A percentile compares a stretch with the other conserved stretches of the same genome.
Conservation (phyloP, 2,329 filamentous ascomycete genomes). For the Trichocomaceae sp. region DNA sequence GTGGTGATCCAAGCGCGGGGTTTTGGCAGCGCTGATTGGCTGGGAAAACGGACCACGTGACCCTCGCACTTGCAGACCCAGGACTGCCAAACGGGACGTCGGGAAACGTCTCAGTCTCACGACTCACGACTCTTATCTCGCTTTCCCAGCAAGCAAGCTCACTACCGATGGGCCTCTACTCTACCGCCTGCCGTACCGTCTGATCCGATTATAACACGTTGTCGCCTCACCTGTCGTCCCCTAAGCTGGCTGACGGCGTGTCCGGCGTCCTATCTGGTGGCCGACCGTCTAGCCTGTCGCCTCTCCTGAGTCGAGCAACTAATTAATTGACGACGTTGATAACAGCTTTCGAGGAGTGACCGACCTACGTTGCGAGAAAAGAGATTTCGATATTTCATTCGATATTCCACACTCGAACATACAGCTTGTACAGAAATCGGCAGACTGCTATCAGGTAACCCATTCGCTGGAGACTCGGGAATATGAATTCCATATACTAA, state of each 20-base stretch:
- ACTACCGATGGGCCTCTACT: slow-evolving; percentile 8
- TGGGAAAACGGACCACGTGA: not conserved
- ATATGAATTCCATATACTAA: slow-evolving; percentile 1
- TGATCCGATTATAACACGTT: not conserved
- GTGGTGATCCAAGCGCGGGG: not conserved
- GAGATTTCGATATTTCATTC: not conserved
- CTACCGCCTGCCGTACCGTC: slow-evolving; percentile 2
- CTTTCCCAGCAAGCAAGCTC: slow-evolving; percentile 3
- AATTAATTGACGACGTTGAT: not conserved
- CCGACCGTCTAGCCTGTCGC: slow-evolving; percentile 14
- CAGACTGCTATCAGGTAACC: slow-evolving; percentile 1
- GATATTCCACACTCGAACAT: not conserved
- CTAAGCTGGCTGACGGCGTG: slow-evolving; percentile 13
- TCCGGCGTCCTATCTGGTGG: slow-evolving; percentile 12
- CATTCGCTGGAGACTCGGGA: not conserved
- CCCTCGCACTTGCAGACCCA: not conserved
- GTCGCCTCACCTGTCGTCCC: not conserved
- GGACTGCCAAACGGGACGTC: too few relatives aligned
- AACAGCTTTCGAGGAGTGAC: not conserved
- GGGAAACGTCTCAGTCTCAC: not conserved
- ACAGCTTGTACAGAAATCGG: slow-evolving; percentile 2
- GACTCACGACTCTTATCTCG: slow-evolving; percentile 7
- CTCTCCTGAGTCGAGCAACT: slow-evolving; percentile 6
- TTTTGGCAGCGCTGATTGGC: not conserved
- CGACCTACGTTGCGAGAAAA: not conserved